Evolutionary conservation across 2,329 filamentous ascomycete species (phyloP).

Genomic region (Cordyceps fumosorosea): DNA sequence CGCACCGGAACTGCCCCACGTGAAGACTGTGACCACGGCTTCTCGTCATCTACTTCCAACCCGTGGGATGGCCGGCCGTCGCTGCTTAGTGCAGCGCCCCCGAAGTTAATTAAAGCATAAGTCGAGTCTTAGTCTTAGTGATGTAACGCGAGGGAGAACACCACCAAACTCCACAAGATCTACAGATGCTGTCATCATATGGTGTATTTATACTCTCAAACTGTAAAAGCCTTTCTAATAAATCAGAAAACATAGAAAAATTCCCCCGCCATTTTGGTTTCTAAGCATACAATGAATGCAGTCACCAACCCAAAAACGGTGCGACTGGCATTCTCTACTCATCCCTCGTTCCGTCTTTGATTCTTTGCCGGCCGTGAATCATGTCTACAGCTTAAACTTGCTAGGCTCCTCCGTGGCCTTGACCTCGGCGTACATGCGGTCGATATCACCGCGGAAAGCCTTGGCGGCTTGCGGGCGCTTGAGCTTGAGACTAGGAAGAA

Average conservation of each 20-base stretch:
- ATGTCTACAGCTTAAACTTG: constrained; percentile 39
- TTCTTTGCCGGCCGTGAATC: background rate
- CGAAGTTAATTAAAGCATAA: too few species aligned
- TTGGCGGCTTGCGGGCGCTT: constrained; percentile 52
- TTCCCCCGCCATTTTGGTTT: background rate
- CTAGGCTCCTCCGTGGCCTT: constrained; percentile 28
- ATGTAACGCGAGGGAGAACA: background rate
- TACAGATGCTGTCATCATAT: background rate
- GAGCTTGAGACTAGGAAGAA: constrained; percentile 45
- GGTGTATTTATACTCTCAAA: background rate
- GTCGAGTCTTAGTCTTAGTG: background rate
- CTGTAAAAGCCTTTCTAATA: background rate
- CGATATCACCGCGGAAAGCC: constrained; percentile 47
- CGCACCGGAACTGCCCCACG: background rate
- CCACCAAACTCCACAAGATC: background rate
- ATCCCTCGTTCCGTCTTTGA: background rate
- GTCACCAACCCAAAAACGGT: background rate
- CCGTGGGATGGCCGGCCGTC: background rate
- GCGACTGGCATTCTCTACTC: background rate
- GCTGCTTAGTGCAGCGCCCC: background rate
- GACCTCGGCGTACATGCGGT: constrained; percentile 51
- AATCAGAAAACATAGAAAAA: background rate
- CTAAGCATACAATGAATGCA: constrained; percentile 6
- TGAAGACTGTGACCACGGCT: background rate
- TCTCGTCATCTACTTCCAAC: background rate